Conservation (phyloP, 305 asterid genomes). For the Solanum hybrid region DNA sequence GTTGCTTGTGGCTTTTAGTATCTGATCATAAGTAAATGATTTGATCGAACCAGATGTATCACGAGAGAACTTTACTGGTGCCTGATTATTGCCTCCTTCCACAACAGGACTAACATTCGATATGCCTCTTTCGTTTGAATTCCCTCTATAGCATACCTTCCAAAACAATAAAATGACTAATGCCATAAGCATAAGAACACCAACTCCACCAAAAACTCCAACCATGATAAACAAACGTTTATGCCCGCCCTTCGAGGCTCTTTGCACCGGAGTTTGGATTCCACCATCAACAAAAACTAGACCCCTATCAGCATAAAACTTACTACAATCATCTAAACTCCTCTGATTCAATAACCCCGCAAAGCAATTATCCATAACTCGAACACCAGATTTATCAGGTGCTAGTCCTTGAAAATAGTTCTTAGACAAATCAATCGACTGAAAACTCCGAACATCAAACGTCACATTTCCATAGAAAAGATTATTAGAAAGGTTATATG, state of each 20-base stretch:
- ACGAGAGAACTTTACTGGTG: slow-evolving; percentile 8
- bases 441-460: slow-evolving; percentile 9
- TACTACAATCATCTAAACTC: slow-evolving; percentile 21
- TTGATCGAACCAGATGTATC: slow-evolving; percentile 33
- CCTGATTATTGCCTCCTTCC: slow-evolving; percentile 11
- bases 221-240: slow-evolving; percentile 30
- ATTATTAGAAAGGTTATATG: slow-evolving; percentile 58
- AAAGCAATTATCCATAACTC: slow-evolving; percentile 38
- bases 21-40: slow-evolving; percentile 39
- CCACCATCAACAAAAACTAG: slow-evolving; percentile 4
- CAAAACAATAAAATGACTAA: slow-evolving; percentile 16
- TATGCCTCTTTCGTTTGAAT: slow-evolving; percentile 5
- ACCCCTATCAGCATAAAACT: slow-evolving; percentile 34
- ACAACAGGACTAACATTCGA: slow-evolving; percentile 12
- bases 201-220: slow-evolving; percentile 61
- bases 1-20: slow-evolving; percentile 40
- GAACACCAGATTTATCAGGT: slow-evolving; percentile 8
- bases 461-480: slow-evolving; percentile 47
- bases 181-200: slow-evolving; percentile 27
- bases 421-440: slow-evolving; percentile 36
- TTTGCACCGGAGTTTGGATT: background rate
- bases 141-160: slow-evolving; percentile 16
- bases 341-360: slow-evolving; percentile 24
- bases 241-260: background rate
- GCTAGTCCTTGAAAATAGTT: slow-evolving; percentile 50